phyloP scores from a whole-genome alignment of 1,284 basidiomycete species.

The Tetrapyrgos nigripes region DNA sequence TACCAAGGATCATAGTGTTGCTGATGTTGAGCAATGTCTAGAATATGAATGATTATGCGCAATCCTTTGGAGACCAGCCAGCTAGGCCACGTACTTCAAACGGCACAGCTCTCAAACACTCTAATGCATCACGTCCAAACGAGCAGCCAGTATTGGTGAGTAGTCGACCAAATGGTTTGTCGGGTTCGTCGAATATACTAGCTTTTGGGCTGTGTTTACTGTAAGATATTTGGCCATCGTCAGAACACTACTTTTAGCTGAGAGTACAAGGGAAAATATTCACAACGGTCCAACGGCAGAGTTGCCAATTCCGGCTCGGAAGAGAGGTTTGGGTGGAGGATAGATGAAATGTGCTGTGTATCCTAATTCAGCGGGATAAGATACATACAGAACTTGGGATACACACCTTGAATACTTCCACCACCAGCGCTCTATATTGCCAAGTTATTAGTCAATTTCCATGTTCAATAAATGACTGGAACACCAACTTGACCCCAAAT shows the following conservation, averaged over 20 bases:
- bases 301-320: slow-evolving; percentile 61
- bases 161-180: slow-evolving; percentile 57
- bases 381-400: too few species aligned
- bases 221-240: neutral
- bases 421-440: slow-evolving; percentile 65
- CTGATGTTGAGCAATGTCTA: slow-evolving; percentile 54
- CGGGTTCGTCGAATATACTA: slow-evolving; percentile 59
- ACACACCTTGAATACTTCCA: slow-evolving; percentile 57
- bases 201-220: slow-evolving; percentile 63
- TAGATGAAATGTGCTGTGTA: slow-evolving; percentile 58
- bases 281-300: slow-evolving; percentile 64
- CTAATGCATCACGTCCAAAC: slow-evolving; percentile 45
- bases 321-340: slow-evolving; percentile 44
- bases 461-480: neutral
- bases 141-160: slow-evolving; percentile 54
- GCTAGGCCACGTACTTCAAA: slow-evolving; percentile 45
- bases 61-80: neutral
- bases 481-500: slow-evolving; percentile 63
- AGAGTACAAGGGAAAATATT: slow-evolving; percentile 23
- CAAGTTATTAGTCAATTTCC: too few species aligned
- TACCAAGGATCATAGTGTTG: slow-evolving; percentile 50
- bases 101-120: slow-evolving; percentile 54
- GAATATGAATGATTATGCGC: neutral
- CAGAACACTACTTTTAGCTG: neutral
- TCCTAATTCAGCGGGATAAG: too few species aligned